Conservation (phyloP, 1,139 yeast genomes). For the Suhomyces bolitotheri region DNA sequence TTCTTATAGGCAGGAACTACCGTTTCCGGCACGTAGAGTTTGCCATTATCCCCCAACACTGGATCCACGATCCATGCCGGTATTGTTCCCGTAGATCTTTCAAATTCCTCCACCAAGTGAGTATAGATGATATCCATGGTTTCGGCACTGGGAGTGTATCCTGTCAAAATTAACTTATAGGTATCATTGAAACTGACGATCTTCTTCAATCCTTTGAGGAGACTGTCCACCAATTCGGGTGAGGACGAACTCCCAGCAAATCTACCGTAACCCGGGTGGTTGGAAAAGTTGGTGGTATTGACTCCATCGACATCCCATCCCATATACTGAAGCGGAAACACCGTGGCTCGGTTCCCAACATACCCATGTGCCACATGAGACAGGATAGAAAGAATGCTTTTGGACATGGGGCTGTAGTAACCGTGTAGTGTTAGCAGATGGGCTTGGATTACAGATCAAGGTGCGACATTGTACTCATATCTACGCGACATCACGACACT, state of each 20-base stretch:
- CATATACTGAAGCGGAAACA: conserved; percentile 71
- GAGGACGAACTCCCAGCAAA: conserved; percentile 26
- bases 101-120: conserved; percentile 27
- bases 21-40: conserved; percentile 35
- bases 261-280: conserved; percentile 78
- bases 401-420: conserved; percentile 11
- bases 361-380: conserved; percentile 83
- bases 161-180: conserved; percentile 68
- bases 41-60: conserved; percentile 43
- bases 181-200: conserved; percentile 27
- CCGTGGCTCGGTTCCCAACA: conserved; percentile 27
- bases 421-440: too few relatives aligned
- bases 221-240: conserved; percentile 22
- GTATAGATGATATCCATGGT: conserved; percentile 50
- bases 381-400: conserved; percentile 44
- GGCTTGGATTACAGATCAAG: not conserved
- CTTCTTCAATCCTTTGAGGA: conserved; percentile 26
- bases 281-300: conserved; percentile 78
- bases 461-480: not conserved
- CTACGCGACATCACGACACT: not conserved
- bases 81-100: not conserved
- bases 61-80: conserved; percentile 39
- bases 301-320: conserved; percentile 87
- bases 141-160: conserved; percentile 66
- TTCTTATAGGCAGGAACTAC: conserved; percentile 32